These are phyloP conservation scores for Cucumis cinereus DNA, from an alignment of 306 rosid genomes.

Conservation along the genomic window DNA sequence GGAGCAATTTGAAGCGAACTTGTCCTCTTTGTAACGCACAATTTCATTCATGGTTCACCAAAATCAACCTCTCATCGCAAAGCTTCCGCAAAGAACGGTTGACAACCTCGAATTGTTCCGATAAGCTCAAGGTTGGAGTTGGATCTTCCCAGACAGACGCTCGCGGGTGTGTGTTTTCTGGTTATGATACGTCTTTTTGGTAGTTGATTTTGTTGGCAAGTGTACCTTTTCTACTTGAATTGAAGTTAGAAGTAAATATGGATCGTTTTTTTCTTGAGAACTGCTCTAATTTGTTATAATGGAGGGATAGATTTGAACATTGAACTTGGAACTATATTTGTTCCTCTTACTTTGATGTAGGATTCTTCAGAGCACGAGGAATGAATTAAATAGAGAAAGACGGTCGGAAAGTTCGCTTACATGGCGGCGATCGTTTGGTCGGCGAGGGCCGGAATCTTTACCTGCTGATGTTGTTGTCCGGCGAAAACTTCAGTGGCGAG, in stretches of 20 bases:
- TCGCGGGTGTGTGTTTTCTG: constrained; percentile 16
- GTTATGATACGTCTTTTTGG: neutral
- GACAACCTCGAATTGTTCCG: neutral
- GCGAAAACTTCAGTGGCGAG: constrained; percentile 50
- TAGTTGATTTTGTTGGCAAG: neutral
- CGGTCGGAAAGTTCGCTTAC: constrained; percentile 27
- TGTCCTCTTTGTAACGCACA: constrained; percentile 55
- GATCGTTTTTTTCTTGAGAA: neutral
- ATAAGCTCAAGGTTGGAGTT: neutral
- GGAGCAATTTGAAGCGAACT: constrained; percentile 38
- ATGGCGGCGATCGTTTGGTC: constrained; percentile 53
- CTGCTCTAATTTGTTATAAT: neutral
- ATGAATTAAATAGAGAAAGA: constrained; percentile 8
- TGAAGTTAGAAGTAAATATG: neutral
- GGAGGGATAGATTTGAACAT: neutral
- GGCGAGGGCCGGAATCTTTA: constrained; percentile 25
- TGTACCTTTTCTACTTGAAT: neutral
- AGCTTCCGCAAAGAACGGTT: constrained; percentile 23
- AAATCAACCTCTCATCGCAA: constrained; percentile 20
- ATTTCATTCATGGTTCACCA: constrained; percentile 37
- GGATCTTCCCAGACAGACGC: neutral
- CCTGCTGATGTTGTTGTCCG: constrained; percentile 19
- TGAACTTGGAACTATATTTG: neutral
- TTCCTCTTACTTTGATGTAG: constrained; percentile 6
- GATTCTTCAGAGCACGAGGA: constrained; percentile 13